Conservation (phyloP, 345 rosid genomes). For the Arabidopsis suecica region DNA sequence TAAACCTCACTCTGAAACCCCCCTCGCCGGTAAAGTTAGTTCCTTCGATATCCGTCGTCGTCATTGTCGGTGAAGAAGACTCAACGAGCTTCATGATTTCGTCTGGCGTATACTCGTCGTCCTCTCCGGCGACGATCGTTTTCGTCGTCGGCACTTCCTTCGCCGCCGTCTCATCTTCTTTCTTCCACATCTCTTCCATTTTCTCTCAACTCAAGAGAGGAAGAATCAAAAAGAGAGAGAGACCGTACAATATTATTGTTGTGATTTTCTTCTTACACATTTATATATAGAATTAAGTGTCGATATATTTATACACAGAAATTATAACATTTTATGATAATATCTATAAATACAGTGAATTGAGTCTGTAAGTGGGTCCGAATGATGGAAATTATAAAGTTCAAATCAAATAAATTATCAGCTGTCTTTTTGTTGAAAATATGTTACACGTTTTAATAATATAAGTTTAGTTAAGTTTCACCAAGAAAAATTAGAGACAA, state of each 20-base stretch:
- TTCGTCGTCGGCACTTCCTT: conserved; percentile 37
- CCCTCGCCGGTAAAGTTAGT: background rate
- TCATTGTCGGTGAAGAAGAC: conserved; percentile 33
- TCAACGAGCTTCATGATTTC: conserved; percentile 70
- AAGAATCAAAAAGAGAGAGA: background rate
- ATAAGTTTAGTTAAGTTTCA: background rate
- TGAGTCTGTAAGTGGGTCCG: conserved; percentile 29
- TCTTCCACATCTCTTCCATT: conserved; percentile 51
- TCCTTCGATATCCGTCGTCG: conserved; percentile 7
- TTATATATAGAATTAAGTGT: conserved; percentile 17
- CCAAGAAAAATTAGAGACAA: background rate
- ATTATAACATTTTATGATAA: conserved; percentile 3
- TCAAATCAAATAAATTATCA: conserved; percentile 22
- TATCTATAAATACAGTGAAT: conserved; percentile 34
- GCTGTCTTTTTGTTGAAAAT: conserved; percentile 8
- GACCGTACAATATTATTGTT: conserved; percentile 15
- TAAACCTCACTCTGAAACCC: conserved; percentile 62
- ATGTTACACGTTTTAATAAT: conserved; percentile 33
- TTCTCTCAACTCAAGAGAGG: conserved; percentile 8
- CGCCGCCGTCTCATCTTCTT: conserved; percentile 16
- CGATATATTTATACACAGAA: conserved; percentile 3
- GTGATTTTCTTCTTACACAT: conserved; percentile 9
- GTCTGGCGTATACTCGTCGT: conserved; percentile 51
- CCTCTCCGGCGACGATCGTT: conserved; percentile 24
- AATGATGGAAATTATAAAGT: conserved; percentile 8